phyloP scores from a whole-genome alignment of 768 basidiomycete species.

The Serpula lacrymans region DNA sequence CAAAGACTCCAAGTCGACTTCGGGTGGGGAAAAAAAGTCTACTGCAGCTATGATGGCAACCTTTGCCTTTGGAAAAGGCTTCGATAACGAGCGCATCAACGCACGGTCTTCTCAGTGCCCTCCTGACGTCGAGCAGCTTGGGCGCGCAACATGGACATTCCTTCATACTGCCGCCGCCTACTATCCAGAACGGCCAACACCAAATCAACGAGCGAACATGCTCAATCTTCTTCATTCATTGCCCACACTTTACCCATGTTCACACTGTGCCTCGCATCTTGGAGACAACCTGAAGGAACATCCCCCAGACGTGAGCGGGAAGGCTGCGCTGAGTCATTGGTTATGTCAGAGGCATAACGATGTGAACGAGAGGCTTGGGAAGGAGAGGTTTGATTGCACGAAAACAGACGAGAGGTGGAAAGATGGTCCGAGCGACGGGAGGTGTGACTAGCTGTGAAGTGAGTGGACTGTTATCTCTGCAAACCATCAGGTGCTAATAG shows the following conservation, averaged over 20 bases:
- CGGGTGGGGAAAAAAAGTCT: constrained; percentile 29
- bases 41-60: constrained; percentile 32
- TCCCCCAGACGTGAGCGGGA: constrained; percentile 77
- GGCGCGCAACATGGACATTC: constrained; percentile 95
- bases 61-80: constrained; percentile 26
- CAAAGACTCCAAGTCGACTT: constrained; percentile 10
- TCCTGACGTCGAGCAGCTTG: constrained; percentile 85
- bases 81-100: too few species aligned
- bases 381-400: constrained; percentile 76
- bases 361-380: constrained; percentile 85
- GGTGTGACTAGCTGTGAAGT: constrained; percentile 88
- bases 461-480: too few species aligned
- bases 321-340: constrained; percentile 73
- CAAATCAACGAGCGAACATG: constrained; percentile 81
- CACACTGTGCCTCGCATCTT: constrained; percentile 81
- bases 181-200: constrained; percentile 81
- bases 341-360: constrained; percentile 91
- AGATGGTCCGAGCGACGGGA: constrained; percentile 84
- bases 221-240: constrained; percentile 71
- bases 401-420: constrained; percentile 89
- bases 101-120: constrained; percentile 70
- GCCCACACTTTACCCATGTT: constrained; percentile 85
- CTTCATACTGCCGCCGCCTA: constrained; percentile 94
- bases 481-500: too few species aligned
- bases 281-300: constrained; percentile 59